These are phyloP conservation scores for Beta corolliflora DNA, from an alignment of 179 eudicot species.

Conservation along the genomic window DNA sequence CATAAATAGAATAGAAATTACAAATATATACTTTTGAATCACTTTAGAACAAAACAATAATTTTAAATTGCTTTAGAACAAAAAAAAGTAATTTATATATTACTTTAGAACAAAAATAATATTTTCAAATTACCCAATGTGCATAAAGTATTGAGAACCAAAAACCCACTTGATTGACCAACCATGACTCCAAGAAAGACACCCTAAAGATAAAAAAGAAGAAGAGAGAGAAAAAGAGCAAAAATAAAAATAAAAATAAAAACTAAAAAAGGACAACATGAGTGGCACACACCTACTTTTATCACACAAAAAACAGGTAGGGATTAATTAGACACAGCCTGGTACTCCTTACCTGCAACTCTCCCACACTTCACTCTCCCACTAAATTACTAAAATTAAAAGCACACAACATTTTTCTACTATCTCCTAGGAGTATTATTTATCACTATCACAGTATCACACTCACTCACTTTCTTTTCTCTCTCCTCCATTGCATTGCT, in stretches of 20 bases:
- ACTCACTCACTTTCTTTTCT: neutral
- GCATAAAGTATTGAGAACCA: constrained; percentile 9
- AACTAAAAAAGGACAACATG: constrained; percentile 5
- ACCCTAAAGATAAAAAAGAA: neutral
- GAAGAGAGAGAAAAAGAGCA: neutral
- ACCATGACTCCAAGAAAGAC: constrained; percentile 13
- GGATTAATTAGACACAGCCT: constrained; percentile 26
- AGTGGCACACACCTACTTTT: constrained; percentile 6
- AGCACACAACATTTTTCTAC: neutral
- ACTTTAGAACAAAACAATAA: too few species aligned
- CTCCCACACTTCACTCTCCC: constrained; percentile 5
- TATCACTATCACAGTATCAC: too few species aligned
- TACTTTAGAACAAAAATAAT: too few species aligned
- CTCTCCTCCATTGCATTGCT: neutral
- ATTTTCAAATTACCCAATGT: neutral
- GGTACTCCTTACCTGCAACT: constrained; percentile 9
- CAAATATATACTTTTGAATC: too few species aligned
- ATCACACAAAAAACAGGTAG: constrained; percentile 20
- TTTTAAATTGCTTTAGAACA: too few species aligned
- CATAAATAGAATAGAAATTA: too few species aligned
- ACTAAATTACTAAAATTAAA: neutral
- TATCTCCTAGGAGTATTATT: too few species aligned
- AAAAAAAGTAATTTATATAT: too few species aligned
- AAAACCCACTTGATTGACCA: constrained; percentile 16
- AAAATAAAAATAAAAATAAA: too few species aligned